phyloP scores from a whole-genome alignment of 352 stramenopile species.

The Globisporangium megalacanthum region DNA sequence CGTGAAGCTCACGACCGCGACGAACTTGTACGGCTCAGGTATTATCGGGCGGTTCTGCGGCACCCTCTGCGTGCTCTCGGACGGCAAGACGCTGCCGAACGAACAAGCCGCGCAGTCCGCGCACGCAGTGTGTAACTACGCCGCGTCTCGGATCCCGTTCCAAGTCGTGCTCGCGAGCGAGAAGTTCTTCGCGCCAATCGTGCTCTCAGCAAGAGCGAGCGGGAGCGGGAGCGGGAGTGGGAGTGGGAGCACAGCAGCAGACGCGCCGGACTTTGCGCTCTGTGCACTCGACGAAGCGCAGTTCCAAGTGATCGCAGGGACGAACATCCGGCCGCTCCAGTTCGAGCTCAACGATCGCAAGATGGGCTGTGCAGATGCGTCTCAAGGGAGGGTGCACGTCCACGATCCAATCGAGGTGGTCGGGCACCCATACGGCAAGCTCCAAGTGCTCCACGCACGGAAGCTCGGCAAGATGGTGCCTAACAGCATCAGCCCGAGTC shows the following conservation, averaged over 20 bases:
- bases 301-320: constrained; percentile 37
- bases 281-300: constrained; percentile 51
- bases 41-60: constrained; percentile 43
- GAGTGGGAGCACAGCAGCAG: constrained; percentile 2
- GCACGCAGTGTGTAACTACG: constrained; percentile 52
- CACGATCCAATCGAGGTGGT: constrained; percentile 42
- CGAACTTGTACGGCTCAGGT: constrained; percentile 37
- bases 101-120: constrained; percentile 27
- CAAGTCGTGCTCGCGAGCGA: constrained; percentile 38
- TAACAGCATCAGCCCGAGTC: constrained; percentile 49
- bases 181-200: constrained; percentile 38
- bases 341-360: constrained; percentile 61
- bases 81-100: constrained; percentile 43
- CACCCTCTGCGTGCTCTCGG: constrained; percentile 43
- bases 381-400: constrained; percentile 14
- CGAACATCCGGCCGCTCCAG: constrained; percentile 34
- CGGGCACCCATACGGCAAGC: constrained; percentile 49
- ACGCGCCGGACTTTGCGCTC: constrained; percentile 30
- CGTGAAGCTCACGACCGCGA: constrained; percentile 45
- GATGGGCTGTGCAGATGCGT: constrained; percentile 29
- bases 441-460: constrained; percentile 39
- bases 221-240: not conserved
- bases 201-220: constrained; percentile 10
- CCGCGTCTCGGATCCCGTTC: constrained; percentile 34
- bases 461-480: constrained; percentile 31